Conservation (phyloP, 2,329 filamentous ascomycete species). For the Aspergillus fischeri region DNA sequence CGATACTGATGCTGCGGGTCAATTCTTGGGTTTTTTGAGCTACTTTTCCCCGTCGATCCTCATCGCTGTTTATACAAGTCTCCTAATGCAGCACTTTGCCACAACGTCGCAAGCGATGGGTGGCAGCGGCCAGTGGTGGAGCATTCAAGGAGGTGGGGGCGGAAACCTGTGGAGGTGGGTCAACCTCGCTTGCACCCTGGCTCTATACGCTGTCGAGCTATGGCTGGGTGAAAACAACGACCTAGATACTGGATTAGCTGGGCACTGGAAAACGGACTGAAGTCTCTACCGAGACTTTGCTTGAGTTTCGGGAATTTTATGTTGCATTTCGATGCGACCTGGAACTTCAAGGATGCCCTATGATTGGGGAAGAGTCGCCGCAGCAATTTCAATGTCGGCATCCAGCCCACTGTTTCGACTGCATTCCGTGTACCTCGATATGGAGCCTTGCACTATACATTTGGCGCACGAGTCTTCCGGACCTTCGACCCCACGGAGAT, state of each 20-base stretch:
- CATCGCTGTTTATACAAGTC: slow-evolving; percentile 92
- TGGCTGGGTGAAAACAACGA: slow-evolving; percentile 72
- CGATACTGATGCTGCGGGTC: slow-evolving; percentile 76
- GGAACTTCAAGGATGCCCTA: not conserved
- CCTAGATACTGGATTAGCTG: slow-evolving; percentile 65
- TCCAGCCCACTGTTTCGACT: not conserved
- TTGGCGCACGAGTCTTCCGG: not conserved
- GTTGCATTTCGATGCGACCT: not conserved
- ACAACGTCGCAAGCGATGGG: slow-evolving; percentile 59
- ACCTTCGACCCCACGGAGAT: not conserved
- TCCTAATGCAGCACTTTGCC: slow-evolving; percentile 93
- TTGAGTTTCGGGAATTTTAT: not conserved
- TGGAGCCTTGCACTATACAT: not conserved
- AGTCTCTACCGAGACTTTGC: not conserved
- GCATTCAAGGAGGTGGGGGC: slow-evolving; percentile 74
- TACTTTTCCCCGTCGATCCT: slow-evolving; percentile 95
- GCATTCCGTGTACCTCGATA: not conserved
- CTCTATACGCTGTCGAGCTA: slow-evolving; percentile 82
- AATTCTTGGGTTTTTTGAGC: slow-evolving; percentile 75
- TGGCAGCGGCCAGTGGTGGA: slow-evolving; percentile 72
- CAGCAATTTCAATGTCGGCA: not conserved
- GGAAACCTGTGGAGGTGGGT: slow-evolving; percentile 92
- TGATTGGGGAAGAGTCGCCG: not conserved
- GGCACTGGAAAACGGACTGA: slow-evolving; percentile 94
- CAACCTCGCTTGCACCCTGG: slow-evolving; percentile 85